A percentile compares a stretch with the other conserved stretches of the same genome.
These are phyloP conservation scores for Paecilomyces formosus DNA, from an alignment of 2,329 filamentous ascomycete species.

Conservation along the genomic window DNA sequence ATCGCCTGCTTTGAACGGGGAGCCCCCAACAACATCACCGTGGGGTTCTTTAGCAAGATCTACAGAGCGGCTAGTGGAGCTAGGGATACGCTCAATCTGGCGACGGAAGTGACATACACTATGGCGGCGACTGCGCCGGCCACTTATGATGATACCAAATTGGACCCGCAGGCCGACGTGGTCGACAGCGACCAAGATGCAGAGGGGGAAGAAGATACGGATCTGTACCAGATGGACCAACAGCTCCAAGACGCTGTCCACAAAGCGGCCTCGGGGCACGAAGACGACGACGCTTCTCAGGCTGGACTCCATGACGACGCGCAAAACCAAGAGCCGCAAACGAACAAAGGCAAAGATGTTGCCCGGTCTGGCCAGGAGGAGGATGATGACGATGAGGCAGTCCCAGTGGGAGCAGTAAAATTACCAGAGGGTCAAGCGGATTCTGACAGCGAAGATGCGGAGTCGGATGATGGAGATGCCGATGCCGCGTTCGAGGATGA, in stretches of 20 bases:
- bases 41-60: slow-evolving; percentile 6
- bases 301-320: slow-evolving; percentile 25
- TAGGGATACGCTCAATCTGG: slow-evolving; percentile 22
- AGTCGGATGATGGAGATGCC: slow-evolving; percentile 31
- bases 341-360: slow-evolving; percentile 29
- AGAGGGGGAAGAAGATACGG: slow-evolving; percentile 37
- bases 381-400: slow-evolving; percentile 33
- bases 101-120: slow-evolving; percentile 28
- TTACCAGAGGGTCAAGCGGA: slow-evolving; percentile 20
- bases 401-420: slow-evolving; percentile 28
- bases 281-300: slow-evolving; percentile 24
- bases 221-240: slow-evolving; percentile 33
- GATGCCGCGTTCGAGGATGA: slow-evolving; percentile 37
- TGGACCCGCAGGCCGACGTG: slow-evolving; percentile 23
- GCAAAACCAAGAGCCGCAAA: slow-evolving; percentile 11
- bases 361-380: slow-evolving; percentile 12
- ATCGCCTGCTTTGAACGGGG: slow-evolving; percentile 17
- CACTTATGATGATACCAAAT: slow-evolving; percentile 26
- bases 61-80: slow-evolving; percentile 4
- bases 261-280: slow-evolving; percentile 23
- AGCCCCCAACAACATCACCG: slow-evolving; percentile 7
- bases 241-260: slow-evolving; percentile 32
- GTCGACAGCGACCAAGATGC: slow-evolving; percentile 37
- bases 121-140: slow-evolving; percentile 36
- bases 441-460: slow-evolving; percentile 31